phyloP scores from a whole-genome alignment of 2,329 filamentous ascomycete genomes.

The Pseudocercospora fijiensis region DNA sequence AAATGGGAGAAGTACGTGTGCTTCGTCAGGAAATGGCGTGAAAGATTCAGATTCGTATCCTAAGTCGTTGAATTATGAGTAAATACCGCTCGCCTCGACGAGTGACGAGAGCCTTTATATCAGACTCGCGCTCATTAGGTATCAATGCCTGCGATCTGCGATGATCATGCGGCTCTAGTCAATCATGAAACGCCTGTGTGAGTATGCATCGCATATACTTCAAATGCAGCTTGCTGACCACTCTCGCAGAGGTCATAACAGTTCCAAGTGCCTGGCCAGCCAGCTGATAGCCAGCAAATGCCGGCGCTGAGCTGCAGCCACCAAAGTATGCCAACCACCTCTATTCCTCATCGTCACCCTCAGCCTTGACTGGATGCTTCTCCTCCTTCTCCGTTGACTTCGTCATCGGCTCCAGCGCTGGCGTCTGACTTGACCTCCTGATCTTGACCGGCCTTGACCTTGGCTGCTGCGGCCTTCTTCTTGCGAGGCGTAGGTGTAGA shows the following conservation, averaged over 20 bases:
- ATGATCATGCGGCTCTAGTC: neutral
- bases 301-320: slow-evolving; percentile 4
- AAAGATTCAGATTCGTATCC: neutral
- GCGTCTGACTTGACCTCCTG: slow-evolving; percentile 14
- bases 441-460: slow-evolving; percentile 15
- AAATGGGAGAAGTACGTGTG: neutral
- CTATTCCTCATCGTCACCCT: neutral
- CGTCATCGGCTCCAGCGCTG: slow-evolving; percentile 14
- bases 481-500: slow-evolving; percentile 16
- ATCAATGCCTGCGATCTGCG: neutral
- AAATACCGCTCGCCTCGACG: neutral
- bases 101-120: slow-evolving; percentile 1
- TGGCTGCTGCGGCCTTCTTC: slow-evolving; percentile 21
- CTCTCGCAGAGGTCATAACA: neutral
- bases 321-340: neutral
- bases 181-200: neutral
- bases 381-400: slow-evolving; percentile 5
- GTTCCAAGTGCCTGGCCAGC: neutral
- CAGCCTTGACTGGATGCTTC: neutral
- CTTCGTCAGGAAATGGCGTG: neutral
- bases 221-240: neutral
- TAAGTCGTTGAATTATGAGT: neutral
- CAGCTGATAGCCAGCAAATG: neutral
- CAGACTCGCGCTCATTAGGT: neutral
- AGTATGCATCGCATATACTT: neutral